Conservation (phyloP, 2,329 filamentous ascomycete species). For the Lecanosticta acicola region DNA sequence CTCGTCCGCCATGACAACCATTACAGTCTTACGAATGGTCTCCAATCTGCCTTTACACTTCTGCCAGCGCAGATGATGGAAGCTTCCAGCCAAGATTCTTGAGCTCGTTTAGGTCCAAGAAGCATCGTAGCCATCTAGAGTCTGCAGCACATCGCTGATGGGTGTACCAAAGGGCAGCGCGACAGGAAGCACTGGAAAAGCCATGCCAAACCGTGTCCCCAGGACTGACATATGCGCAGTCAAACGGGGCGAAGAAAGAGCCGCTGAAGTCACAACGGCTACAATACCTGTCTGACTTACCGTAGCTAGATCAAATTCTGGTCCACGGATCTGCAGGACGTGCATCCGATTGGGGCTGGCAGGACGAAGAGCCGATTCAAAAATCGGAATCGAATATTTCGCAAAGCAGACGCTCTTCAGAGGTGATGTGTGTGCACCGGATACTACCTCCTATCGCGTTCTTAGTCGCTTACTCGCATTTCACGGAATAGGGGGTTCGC, state of each 20-base stretch:
- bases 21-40: not conserved
- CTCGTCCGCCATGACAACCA: not conserved
- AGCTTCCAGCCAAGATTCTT: not conserved
- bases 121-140: not conserved
- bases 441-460: not conserved
- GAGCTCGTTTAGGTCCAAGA: not conserved
- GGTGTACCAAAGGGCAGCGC: constrained; percentile 9
- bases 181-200: constrained; percentile 6
- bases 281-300: constrained; percentile 15
- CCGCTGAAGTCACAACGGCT: constrained; percentile 16
- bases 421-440: constrained; percentile 13
- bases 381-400: constrained; percentile 12
- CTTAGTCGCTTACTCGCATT: not conserved
- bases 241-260: constrained; percentile 16
- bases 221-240: constrained; percentile 10
- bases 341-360: constrained; percentile 9
- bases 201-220: constrained; percentile 10
- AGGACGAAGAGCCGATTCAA: constrained; percentile 13
- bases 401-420: constrained; percentile 17
- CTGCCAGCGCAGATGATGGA: not conserved
- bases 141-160: constrained; percentile 4
- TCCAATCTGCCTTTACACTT: not conserved
- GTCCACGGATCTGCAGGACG: constrained; percentile 11
- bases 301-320: constrained; percentile 15
- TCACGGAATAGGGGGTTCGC: constrained; percentile 7